Evolutionary conservation across 768 basidiomycete genomes (phyloP), one percentile per base, ranked within the genome.

Genomic region (Auricularia cornea): DNA sequence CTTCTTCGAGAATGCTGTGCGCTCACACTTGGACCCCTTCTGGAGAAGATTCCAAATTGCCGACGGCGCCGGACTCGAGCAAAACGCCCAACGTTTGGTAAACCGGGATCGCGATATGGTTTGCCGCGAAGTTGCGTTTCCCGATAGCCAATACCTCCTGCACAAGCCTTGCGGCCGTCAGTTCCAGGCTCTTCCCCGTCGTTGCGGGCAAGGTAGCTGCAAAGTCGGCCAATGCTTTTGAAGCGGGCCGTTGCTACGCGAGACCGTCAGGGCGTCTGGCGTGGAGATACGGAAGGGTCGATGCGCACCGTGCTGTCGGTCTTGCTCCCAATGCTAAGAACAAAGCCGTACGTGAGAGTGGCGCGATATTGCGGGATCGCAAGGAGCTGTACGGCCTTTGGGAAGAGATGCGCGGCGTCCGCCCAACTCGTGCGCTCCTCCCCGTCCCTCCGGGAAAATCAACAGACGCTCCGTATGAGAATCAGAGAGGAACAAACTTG

Each of bases 311-410:
- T 92, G 70, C 88, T 90, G 65, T 90, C 86, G 10, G 92, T 92
- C 74, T 85, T 89, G 72, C 90, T 91, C 38, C 88, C 89, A 40
- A 93, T 78, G 70, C 91, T 94, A 62, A 90, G 77, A 14, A 94
- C 80, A 6, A 96, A 71, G 14, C 93, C 93, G 11, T 78, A 76
- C 52, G 96, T 77, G 59, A 96, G 70, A 30, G 79, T 71, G 61
- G 74, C 74, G 48, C 90, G 82, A 72, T 90, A 94, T 59, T 78
- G 76, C 38, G 76, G 72, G 60, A 92, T 78, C 61, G 83, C 80
- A 38, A 93, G 78, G 28, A 92, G 76, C 59, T 76, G 83, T 59
- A 90, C 83, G 6, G 84, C 87, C 67, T 77, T 84, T 20, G 92
- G 89, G 71, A 89, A 94, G 44, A 94, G 74, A 85, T 85, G 89